Evolutionary conservation across 495 filamentous ascomycete species (phyloP).

Genomic region (Tuber brumale): DNA sequence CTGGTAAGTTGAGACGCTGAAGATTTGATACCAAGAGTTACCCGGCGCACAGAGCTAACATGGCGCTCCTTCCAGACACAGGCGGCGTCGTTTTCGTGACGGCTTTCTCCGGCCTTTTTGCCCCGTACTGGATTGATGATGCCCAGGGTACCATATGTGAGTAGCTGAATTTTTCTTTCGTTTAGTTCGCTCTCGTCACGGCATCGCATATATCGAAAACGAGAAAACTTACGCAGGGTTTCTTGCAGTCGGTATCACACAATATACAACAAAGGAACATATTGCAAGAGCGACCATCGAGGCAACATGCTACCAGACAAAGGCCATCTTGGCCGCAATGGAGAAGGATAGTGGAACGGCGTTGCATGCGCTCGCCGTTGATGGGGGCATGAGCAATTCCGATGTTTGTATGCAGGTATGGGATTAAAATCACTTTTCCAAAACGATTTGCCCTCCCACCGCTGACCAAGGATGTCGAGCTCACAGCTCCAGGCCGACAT

Average conservation of each 20-base stretch:
- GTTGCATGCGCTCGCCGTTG: conserved; percentile 71
- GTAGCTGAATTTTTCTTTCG: conserved; percentile 32
- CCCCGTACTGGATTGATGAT: conserved; percentile 98
- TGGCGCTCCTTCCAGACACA: conserved; percentile 51
- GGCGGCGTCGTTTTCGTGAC: conserved; percentile 93
- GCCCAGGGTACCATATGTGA: conserved; percentile 83
- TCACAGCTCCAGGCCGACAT: conserved; percentile 78
- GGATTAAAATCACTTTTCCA: conserved; percentile 7
- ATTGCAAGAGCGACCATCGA: conserved; percentile 92
- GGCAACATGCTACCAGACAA: conserved; percentile 91
- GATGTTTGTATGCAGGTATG: conserved; percentile 87
- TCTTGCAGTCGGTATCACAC: conserved; percentile 70
- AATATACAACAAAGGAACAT: conserved; percentile 81
- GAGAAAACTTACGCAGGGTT: conserved; percentile 11
- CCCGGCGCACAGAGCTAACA: neutral
- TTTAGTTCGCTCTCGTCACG: conserved; percentile 9
- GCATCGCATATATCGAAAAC: conserved; percentile 10
- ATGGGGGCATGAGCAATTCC: conserved; percentile 91
- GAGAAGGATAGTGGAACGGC: conserved; percentile 78
- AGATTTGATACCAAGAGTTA: neutral
- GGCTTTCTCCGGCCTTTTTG: conserved; percentile 91
- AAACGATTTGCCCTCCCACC: conserved; percentile 6
- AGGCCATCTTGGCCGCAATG: conserved; percentile 92
- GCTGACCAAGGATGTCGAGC: conserved; percentile 10
- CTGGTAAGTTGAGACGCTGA: conserved; percentile 36